Base-by-base conservation (phyloP, 306 rosid genomes). In the Morella rubra region DNA sequence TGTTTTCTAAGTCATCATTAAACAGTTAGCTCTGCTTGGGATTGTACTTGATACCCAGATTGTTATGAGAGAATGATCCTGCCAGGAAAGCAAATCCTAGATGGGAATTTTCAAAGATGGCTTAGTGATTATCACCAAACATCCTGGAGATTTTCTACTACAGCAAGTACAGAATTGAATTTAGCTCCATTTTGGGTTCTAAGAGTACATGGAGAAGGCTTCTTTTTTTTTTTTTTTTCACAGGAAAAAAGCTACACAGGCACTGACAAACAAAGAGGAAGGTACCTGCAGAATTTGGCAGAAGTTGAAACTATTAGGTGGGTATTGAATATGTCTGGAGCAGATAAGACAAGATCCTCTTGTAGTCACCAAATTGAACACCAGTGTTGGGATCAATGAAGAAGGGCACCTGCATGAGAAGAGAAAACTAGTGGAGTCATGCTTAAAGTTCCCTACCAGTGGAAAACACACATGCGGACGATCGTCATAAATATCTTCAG, bases 341-440 rank as follows among this genome's bases (percentile, higher is more conserved):
- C 85, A 93, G 82, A 81, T 91, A 84, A 15, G 90, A 75, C 73
- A 93, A 82, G 77, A 91, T 93, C 78, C 74, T 83, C 89, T 81
- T 82, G 84, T 83, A 89, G 84, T 87, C 91, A 41, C 94, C 93
- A 37, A 90, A 84, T 47, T 80, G 84, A 80, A 85, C 83, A 78
- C 91, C 93, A 52, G 94, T 88, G 79, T 80, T 91, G 72, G 88
- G 93, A 83, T 93, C 98, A 61, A 93, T 77, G 56, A 93, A 75
- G 84, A 82, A 90, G 32, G 94, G 98, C 51, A 91, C 97, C 98
- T 93, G 88, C 37, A 32, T 56, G 73, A 72, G 60, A 24, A 51
- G 22, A 55, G 9, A 81, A 42, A 78, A 55, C 15, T 41, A 53
- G 52, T 74, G 20, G 4, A 59, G 50, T 77, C 69, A 81, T 49